A percentile compares a stretch with the other conserved stretches of the same genome.
phyloP scores from a whole-genome alignment of 2,329 filamentous ascomycete species.

The Neonectria punicea region DNA sequence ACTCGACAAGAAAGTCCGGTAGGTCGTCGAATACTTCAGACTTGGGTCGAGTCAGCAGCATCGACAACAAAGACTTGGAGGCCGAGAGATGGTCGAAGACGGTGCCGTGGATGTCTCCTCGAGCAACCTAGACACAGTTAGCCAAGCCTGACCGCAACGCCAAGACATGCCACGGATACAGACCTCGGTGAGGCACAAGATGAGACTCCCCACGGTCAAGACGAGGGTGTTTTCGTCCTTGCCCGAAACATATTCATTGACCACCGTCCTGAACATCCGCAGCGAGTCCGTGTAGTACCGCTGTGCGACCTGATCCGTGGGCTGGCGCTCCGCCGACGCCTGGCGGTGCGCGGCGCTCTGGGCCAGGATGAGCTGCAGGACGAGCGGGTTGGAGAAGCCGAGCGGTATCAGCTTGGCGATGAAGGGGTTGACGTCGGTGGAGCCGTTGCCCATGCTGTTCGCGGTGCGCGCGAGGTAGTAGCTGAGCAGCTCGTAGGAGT shows the following conservation, averaged over 20 bases:
- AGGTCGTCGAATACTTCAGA: slow-evolving; percentile 49
- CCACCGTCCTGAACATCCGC: slow-evolving; percentile 48
- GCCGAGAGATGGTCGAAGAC: slow-evolving; percentile 58
- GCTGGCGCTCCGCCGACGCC: slow-evolving; percentile 42
- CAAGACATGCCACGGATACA: background rate
- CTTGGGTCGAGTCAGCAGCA: slow-evolving; percentile 48
- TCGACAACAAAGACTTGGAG: slow-evolving; percentile 54
- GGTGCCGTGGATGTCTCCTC: slow-evolving; percentile 57
- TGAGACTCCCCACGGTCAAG: slow-evolving; percentile 55
- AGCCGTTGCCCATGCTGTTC: slow-evolving; percentile 59
- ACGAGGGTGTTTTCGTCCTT: slow-evolving; percentile 50
- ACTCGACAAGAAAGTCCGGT: slow-evolving; percentile 58
- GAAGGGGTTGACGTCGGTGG: slow-evolving; percentile 58
- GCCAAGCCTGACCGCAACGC: background rate
- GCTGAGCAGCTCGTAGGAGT: slow-evolving; percentile 56
- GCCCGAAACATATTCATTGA: slow-evolving; percentile 48
- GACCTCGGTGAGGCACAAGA: slow-evolving; percentile 60
- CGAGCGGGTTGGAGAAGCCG: slow-evolving; percentile 57
- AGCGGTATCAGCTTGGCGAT: slow-evolving; percentile 57
- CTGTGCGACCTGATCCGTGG: slow-evolving; percentile 47
- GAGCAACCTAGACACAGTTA: slow-evolving; percentile 45
- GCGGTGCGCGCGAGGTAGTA: slow-evolving; percentile 58
- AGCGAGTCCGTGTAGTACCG: slow-evolving; percentile 51
- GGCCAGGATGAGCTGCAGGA: slow-evolving; percentile 58
- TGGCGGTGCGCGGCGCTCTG: slow-evolving; percentile 55